Evolutionary conservation across 805 yeast genomes (phyloP).

Genomic region (Myxozyma neotropica): DNA sequence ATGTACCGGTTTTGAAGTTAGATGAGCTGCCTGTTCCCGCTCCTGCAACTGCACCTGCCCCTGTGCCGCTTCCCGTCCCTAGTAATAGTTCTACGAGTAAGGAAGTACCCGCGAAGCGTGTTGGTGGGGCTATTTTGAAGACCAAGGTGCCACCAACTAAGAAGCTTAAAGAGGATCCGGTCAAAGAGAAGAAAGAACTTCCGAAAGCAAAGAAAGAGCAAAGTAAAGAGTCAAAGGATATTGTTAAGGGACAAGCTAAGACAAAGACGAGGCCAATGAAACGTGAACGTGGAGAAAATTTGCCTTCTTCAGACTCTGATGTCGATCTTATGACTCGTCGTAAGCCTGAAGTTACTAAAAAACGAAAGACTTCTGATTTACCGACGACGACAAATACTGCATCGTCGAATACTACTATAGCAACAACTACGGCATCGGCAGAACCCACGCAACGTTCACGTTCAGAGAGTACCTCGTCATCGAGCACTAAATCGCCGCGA

Average conservation of each 20-base stretch:
- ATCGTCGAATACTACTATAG: neutral
- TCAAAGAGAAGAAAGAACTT: neutral
- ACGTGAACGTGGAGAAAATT: slow-evolving; percentile 4
- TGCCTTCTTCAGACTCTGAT: slow-evolving; percentile 2
- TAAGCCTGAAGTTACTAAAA: slow-evolving; percentile 1
- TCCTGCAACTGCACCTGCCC: slow-evolving; percentile 19
- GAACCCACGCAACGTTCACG: slow-evolving; percentile 13
- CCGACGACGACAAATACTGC: neutral
- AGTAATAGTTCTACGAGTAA: neutral
- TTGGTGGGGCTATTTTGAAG: slow-evolving; percentile 40
- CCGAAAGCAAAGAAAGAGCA: slow-evolving; percentile 17
- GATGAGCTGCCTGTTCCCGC: slow-evolving; percentile 18
- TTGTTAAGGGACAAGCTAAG: neutral
- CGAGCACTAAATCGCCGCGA: slow-evolving; percentile 24
- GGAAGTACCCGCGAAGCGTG: slow-evolving; percentile 12
- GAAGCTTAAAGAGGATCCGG: slow-evolving; percentile 18
- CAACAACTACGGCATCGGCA: neutral
- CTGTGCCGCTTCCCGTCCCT: slow-evolving; percentile 1
- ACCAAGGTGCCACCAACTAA: slow-evolving; percentile 30
- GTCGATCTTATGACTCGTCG: slow-evolving; percentile 9
- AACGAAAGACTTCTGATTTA: neutral
- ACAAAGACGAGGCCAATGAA: slow-evolving; percentile 1
- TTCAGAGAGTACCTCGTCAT: slow-evolving; percentile 9
- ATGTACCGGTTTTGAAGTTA: slow-evolving; percentile 20
- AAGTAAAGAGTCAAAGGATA: neutral